A percentile compares a stretch with the other conserved stretches of the same genome.
Evolutionary conservation across 2,329 filamentous ascomycete genomes (phyloP).

Genomic region (Apiospora marii): DNA sequence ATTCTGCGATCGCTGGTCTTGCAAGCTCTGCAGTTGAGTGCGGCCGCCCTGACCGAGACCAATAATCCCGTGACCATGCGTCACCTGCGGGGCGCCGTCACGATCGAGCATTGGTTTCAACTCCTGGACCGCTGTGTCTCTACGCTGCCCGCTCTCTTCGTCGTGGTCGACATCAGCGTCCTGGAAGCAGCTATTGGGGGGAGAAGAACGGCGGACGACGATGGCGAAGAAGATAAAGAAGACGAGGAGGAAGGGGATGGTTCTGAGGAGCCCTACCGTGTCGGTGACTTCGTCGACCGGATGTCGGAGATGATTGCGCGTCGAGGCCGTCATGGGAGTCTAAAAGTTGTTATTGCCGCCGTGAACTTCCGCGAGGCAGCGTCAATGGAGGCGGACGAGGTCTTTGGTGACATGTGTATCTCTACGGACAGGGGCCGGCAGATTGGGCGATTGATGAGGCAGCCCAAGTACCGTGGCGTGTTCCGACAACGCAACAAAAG

Average conservation of each 20-base stretch:
- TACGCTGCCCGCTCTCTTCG: neutral
- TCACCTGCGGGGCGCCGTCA: neutral
- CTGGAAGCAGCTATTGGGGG: neutral
- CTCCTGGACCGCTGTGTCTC: neutral
- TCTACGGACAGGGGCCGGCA: slow-evolving; percentile 27
- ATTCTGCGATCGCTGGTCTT: slow-evolving; percentile 23
- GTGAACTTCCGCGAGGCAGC: slow-evolving; percentile 13
- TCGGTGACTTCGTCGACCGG: neutral
- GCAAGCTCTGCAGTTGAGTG: slow-evolving; percentile 15
- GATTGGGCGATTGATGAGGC: slow-evolving; percentile 27
- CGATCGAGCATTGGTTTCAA: slow-evolving; percentile 3
- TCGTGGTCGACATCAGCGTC: neutral
- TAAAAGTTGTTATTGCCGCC: neutral
- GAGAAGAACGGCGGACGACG: too few species aligned
- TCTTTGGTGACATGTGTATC: slow-evolving; percentile 24
- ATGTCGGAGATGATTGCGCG: neutral
- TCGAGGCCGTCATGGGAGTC: neutral
- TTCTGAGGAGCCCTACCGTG: neutral
- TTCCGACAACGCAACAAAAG: slow-evolving; percentile 18
- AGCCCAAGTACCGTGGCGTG: slow-evolving; percentile 25
- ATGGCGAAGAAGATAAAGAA: too few species aligned
- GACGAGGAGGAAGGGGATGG: too few species aligned
- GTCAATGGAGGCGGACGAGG: slow-evolving; percentile 20
- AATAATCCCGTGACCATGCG: neutral
- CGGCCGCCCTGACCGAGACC: slow-evolving; percentile 17